Percentiles rank a stretch among this genome's conserved stretches.
Conservation (phyloP, 305 asterid species). For the Fraxinus sp. region DNA sequence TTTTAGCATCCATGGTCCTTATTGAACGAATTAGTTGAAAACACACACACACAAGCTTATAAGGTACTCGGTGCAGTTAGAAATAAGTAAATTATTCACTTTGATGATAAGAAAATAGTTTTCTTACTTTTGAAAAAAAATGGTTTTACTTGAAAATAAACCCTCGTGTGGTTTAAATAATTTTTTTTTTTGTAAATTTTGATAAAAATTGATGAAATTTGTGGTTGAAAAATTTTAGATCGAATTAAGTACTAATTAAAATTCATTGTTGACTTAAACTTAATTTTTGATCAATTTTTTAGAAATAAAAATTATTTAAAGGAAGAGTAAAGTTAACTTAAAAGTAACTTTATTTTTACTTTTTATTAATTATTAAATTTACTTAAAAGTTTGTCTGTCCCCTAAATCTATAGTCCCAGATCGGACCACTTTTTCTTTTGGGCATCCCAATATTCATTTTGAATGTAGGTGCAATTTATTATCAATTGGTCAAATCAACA, state of each 20-base stretch:
- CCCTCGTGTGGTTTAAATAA: too few species aligned
- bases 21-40: background rate
- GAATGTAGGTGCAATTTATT: background rate
- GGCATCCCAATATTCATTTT: conserved; percentile 16
- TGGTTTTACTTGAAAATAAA: background rate
- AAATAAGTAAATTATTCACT: too few species aligned
- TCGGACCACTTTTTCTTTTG: background rate
- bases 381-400: background rate
- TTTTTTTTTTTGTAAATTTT: too few species aligned
- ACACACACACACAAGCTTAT: too few species aligned
- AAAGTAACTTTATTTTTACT: background rate
- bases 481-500: background rate
- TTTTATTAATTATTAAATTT: too few species aligned
- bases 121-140: background rate
- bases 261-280: too few species aligned
- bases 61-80: background rate
- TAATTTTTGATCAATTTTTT: too few species aligned
- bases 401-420: background rate
- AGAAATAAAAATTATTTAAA: too few species aligned
- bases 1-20: background rate
- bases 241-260: too few species aligned
- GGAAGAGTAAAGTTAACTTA: background rate
- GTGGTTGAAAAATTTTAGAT: too few species aligned
- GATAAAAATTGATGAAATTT: too few species aligned
- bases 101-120: too few species aligned